Conservation (phyloP, 176 grass and related monocot genomes). For the Luzula sylvatica region DNA sequence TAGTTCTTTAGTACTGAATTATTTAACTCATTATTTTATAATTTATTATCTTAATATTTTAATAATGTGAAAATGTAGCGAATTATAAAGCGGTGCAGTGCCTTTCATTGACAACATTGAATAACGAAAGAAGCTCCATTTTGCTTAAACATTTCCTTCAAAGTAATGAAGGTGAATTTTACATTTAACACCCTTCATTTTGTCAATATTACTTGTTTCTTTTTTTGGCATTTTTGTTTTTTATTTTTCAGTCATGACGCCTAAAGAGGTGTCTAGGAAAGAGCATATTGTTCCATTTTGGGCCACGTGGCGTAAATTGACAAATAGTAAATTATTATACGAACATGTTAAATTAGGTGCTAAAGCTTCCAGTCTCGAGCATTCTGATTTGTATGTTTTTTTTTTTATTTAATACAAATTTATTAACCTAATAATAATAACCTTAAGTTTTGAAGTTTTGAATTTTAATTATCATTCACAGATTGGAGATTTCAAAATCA, state of each 20-base stretch:
- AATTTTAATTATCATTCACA: conserved; percentile 23
- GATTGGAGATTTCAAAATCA: conserved; percentile 53
- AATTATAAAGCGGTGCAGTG: conserved; percentile 88
- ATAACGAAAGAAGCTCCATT: conserved; percentile 71
- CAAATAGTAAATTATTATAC: conserved; percentile 43
- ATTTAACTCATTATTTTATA: conserved; percentile 8
- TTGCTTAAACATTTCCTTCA: conserved; percentile 61
- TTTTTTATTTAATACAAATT: neutral
- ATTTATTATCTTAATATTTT: neutral
- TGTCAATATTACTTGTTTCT: conserved; percentile 2
- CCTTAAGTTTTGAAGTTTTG: neutral
- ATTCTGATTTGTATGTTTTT: conserved; percentile 64
- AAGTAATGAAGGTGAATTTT: conserved; percentile 44
- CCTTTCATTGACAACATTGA: conserved; percentile 85
- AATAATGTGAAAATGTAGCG: conserved; percentile 46
- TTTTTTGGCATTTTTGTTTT: neutral
- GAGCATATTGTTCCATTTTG: conserved; percentile 81
- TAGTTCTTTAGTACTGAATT: neutral
- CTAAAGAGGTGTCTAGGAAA: conserved; percentile 48
- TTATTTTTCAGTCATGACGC: conserved; percentile 54
- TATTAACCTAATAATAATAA: neutral
- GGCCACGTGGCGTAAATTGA: conserved; percentile 47
- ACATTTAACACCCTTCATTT: neutral
- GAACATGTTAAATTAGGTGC: conserved; percentile 54
- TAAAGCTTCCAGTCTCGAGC: conserved; percentile 59